phyloP scores from a whole-genome alignment of 208 protist genomes.

The Endotrypanum monterogeii region DNA sequence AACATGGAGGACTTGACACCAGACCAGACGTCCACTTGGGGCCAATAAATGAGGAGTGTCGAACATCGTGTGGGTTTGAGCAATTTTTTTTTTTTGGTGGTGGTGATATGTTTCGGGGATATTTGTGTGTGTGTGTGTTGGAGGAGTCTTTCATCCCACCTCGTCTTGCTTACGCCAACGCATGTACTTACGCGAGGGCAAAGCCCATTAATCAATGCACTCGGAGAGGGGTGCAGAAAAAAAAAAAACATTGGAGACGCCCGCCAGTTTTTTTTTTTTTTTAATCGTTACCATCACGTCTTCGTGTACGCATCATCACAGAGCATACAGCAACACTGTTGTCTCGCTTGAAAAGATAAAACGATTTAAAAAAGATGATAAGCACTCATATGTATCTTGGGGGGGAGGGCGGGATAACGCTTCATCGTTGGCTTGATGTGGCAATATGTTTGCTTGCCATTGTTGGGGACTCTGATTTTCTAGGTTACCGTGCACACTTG shows the following conservation, averaged over 20 bases:
- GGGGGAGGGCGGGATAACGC: no score
- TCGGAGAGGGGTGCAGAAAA: no score
- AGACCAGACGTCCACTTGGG: conserved; percentile 68
- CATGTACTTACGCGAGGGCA: not conserved
- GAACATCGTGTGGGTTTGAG: no score
- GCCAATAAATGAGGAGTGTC: conserved; percentile 21
- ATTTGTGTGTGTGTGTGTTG: not conserved
- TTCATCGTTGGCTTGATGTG: not conserved
- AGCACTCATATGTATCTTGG: not conserved
- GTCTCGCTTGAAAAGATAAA: not conserved
- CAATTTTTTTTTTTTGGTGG: no score
- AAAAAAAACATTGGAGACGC: no score
- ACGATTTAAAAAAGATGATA: not conserved
- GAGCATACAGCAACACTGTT: not conserved
- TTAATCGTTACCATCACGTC: not conserved
- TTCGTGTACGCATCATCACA: not conserved
- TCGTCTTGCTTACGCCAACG: not conserved
- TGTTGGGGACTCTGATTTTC: not conserved
- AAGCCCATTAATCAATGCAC: no score
- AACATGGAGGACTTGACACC: conserved; percentile 69
- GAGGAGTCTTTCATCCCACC: not conserved
- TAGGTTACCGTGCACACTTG: not conserved
- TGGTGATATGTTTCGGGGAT: not conserved
- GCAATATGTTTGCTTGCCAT: no score
- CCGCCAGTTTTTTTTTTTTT: no score